Percentiles rank a stretch among this genome's conserved stretches.
Conservation (phyloP, 345 rosid genomes). For the Draba incana region DNA sequence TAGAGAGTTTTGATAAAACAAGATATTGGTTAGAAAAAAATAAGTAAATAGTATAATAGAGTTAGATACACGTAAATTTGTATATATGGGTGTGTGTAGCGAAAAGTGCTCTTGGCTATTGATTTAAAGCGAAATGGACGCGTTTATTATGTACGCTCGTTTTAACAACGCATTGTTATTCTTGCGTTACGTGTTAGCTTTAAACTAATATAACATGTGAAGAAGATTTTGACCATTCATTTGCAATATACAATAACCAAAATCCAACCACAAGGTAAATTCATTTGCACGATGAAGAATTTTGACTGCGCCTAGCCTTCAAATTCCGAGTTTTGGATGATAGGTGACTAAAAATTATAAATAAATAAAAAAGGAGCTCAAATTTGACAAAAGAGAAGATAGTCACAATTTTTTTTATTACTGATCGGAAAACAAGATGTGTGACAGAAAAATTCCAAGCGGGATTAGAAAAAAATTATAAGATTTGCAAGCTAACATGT, state of each 20-base stretch:
- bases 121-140: conserved; percentile 40
- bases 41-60: conserved; percentile 22
- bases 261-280: background rate
- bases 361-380: too few relatives aligned
- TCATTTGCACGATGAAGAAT: too few relatives aligned
- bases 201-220: background rate
- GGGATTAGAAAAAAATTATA: too few relatives aligned
- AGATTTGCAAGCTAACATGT: too few relatives aligned
- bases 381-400: too few relatives aligned
- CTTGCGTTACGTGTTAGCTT: conserved; percentile 19
- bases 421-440: too few relatives aligned
- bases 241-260: background rate
- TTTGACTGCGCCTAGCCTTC: too few relatives aligned
- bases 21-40: conserved; percentile 1
- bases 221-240: background rate
- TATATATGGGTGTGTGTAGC: conserved; percentile 8
- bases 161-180: conserved; percentile 34
- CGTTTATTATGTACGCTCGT: conserved; percentile 34
- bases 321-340: too few relatives aligned
- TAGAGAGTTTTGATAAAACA: background rate
- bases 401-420: too few relatives aligned
- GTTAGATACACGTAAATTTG: conserved; percentile 17
- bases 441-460: too few relatives aligned
- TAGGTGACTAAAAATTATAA: too few relatives aligned
- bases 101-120: conserved; percentile 33